These are phyloP conservation scores for Apiospora rasikravindrae DNA, from an alignment of 2,329 filamentous ascomycete genomes.

Conservation along the genomic window DNA sequence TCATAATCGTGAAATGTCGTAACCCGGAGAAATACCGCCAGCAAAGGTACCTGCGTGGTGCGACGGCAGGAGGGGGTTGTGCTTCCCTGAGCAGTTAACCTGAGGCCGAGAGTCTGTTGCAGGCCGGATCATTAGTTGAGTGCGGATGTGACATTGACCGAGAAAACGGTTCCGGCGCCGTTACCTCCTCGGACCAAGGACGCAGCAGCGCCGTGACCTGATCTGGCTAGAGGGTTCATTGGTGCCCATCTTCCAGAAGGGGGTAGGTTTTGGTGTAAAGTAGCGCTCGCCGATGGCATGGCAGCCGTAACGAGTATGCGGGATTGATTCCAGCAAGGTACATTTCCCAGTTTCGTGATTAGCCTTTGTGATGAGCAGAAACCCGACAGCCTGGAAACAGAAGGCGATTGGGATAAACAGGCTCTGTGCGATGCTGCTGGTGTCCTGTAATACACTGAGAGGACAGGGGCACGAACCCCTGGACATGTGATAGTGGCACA, in stretches of 20 bases:
- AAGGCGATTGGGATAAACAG: constrained; percentile 2
- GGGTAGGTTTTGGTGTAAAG: neutral
- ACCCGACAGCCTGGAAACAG: neutral
- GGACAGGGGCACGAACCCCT: constrained; percentile 3
- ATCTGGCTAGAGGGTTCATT: neutral
- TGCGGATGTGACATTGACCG: constrained; percentile 12
- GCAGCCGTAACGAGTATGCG: neutral
- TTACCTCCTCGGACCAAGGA: constrained; percentile 23
- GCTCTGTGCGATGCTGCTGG: neutral
- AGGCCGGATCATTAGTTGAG: constrained; percentile 19
- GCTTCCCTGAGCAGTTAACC: constrained; percentile 6
- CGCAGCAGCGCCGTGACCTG: constrained; percentile 7
- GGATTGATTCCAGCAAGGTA: neutral
- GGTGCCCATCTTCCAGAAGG: neutral
- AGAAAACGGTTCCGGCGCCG: constrained; percentile 22
- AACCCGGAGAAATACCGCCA: neutral
- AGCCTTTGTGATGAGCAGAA: neutral
- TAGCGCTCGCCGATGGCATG: neutral
- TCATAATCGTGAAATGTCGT: neutral
- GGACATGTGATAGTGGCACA: constrained; percentile 17
- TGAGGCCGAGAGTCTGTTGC: constrained; percentile 18
- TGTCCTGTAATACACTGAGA: neutral
- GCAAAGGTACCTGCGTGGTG: neutral
- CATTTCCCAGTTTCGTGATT: neutral
- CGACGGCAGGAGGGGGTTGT: constrained; percentile 1